These are phyloP conservation scores for Phytophthora lateralis DNA, from an alignment of 352 stramenopile genomes.

Conservation along the genomic window DNA sequence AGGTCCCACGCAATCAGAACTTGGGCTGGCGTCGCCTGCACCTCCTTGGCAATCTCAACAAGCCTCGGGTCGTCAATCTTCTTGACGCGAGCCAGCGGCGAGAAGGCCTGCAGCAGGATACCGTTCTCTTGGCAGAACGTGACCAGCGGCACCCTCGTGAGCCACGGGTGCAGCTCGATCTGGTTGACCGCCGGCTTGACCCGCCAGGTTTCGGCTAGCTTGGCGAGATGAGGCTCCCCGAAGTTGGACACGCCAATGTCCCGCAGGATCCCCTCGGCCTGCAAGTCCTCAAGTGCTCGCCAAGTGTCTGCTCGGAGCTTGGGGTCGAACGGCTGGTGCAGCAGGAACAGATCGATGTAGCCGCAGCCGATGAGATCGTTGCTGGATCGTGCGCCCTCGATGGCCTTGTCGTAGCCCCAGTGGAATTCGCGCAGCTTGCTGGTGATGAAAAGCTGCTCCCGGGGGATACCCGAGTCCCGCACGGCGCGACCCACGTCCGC, in stretches of 20 bases:
- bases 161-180: constrained; percentile 75
- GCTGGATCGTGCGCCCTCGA: constrained; percentile 49
- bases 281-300: constrained; percentile 47
- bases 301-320: constrained; percentile 44
- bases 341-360: constrained; percentile 81
- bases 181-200: constrained; percentile 76
- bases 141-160: constrained; percentile 54
- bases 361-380: constrained; percentile 64
- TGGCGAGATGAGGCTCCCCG: constrained; percentile 71
- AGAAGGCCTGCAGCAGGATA: constrained; percentile 59
- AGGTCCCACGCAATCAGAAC: constrained; percentile 56
- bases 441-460: constrained; percentile 78
- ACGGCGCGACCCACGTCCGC: constrained; percentile 67
- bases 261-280: constrained; percentile 53
- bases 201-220: constrained; percentile 53
- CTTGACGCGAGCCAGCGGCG: constrained; percentile 46
- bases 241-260: constrained; percentile 91
- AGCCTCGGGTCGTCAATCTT: constrained; percentile 48
- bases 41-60: constrained; percentile 36
- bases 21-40: constrained; percentile 42
- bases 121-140: constrained; percentile 53
- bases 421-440: constrained; percentile 73
- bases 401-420: constrained; percentile 73
- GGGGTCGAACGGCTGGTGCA: constrained; percentile 68
- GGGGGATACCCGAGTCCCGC: constrained; percentile 59